phyloP scores from a whole-genome alignment of 768 basidiomycete species.

The Exidia glandulosa region DNA sequence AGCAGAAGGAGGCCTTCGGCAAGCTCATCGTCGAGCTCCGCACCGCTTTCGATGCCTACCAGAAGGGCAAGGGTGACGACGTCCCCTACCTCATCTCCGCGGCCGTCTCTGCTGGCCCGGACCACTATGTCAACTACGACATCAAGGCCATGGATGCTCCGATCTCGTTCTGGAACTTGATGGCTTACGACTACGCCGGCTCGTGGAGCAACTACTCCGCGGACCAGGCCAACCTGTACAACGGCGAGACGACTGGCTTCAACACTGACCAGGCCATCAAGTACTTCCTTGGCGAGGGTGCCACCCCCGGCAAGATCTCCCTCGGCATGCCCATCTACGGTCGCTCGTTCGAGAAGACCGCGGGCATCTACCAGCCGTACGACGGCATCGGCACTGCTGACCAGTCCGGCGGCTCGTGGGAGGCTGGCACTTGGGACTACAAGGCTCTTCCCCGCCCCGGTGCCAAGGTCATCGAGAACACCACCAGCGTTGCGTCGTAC shows the following conservation, averaged over 20 bases:
- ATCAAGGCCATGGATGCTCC: background rate
- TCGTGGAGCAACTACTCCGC: slow-evolving; percentile 33
- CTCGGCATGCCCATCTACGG: slow-evolving; percentile 67
- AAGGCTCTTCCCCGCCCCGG: slow-evolving; percentile 48
- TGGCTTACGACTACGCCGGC: slow-evolving; percentile 64
- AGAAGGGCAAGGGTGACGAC: slow-evolving; percentile 46
- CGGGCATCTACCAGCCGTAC: slow-evolving; percentile 56
- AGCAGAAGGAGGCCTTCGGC: slow-evolving; percentile 58
- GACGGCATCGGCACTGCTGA: slow-evolving; percentile 37
- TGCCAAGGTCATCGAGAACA: slow-evolving; percentile 49
- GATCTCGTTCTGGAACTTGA: slow-evolving; percentile 22
- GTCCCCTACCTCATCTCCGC: slow-evolving; percentile 40
- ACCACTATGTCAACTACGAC: slow-evolving; percentile 32
- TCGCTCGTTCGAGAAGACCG: slow-evolving; percentile 61
- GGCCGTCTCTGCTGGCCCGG: slow-evolving; percentile 52
- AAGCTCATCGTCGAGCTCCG: slow-evolving; percentile 53
- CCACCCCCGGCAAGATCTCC: slow-evolving; percentile 48
- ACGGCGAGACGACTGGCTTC: slow-evolving; percentile 43
- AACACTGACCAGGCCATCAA: slow-evolving; percentile 61
- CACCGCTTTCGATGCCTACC: slow-evolving; percentile 48
- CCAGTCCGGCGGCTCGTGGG: slow-evolving; percentile 31
- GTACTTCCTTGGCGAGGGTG: slow-evolving; percentile 49
- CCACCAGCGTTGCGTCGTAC: slow-evolving; percentile 58
- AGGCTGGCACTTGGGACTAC: slow-evolving; percentile 68
- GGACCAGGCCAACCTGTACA: slow-evolving; percentile 60